Evolutionary conservation across 768 basidiomycete genomes (phyloP), one percentile per base, ranked within the genome.

Genomic region (Punctularia strigosozonata): DNA sequence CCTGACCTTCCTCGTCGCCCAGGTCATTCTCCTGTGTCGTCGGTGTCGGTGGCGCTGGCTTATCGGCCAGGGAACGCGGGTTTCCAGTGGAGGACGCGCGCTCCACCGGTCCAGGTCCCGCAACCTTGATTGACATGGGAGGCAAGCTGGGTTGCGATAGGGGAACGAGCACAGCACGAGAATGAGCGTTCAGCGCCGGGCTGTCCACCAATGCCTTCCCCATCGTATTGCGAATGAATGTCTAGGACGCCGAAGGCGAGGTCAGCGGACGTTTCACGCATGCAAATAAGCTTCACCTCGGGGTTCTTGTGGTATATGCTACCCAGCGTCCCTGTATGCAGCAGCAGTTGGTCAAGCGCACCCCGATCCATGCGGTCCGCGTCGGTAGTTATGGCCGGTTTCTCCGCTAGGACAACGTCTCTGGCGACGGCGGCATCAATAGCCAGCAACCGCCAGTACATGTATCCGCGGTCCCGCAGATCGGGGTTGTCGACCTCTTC

Each of bases 271-370:
- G 14, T 34, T 18, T 5, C 25, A 36, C 3, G 3, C 26, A 26
- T 31, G 18, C 31, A 18, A 33, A 7, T 38, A 40, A 23, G 31
- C 48, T 65, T 46, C 31, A 85, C 87, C 71, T 94, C 87, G 13
- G 92, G 92, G 50, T 91, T 91, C 64, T 97, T 95, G 66, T 97
- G 94, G 59, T 97, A 99, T 42, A 99, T 94, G 43, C 89, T 92
- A 20, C 90, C 85, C 21, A 98, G 62, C 10, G 88, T 91, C 4
- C 88, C 94, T 0, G 94, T 91, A 57, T 98, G 91, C 23, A 99
- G 60, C 31, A 99, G 61, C 10, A 99, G 68, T 51, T 97, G 92
- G 60, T 99, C 95, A 30, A 99, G 73, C 36, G 92, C 84, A 14
- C 90, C 89, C 49, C 92, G 77, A 51, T 98, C 94, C 89, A 99